These are phyloP conservation scores for Fusarium sp. DNA, from an alignment of 2,329 filamentous ascomycete genomes.

Conservation along the genomic window DNA sequence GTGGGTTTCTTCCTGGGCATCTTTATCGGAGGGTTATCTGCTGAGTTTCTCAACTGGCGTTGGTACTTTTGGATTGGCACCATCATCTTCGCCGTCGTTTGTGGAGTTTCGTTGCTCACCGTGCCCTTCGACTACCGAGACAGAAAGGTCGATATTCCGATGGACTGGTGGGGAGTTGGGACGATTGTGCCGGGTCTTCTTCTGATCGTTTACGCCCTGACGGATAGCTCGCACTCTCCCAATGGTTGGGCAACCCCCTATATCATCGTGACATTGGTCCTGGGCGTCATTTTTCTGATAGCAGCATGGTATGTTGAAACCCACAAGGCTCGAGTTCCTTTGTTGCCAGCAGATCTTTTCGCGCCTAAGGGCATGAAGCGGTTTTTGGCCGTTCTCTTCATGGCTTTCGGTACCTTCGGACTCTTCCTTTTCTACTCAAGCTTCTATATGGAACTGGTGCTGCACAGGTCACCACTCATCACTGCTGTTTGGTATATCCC, in stretches of 20 bases:
- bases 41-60: slow-evolving; percentile 70
- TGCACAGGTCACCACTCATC: slow-evolving; percentile 63
- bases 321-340: slow-evolving; percentile 68
- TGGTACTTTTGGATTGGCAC: slow-evolving; percentile 78
- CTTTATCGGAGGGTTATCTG: slow-evolving; percentile 71
- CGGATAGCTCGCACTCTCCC: slow-evolving; percentile 71
- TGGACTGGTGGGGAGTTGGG: slow-evolving; percentile 71
- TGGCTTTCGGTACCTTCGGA: slow-evolving; percentile 65
- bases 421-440: slow-evolving; percentile 73
- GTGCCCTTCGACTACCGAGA: slow-evolving; percentile 53
- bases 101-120: slow-evolving; percentile 56
- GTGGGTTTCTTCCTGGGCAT: slow-evolving; percentile 73
- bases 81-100: slow-evolving; percentile 58
- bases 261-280: slow-evolving; percentile 68
- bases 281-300: slow-evolving; percentile 65
- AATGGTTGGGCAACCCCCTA: slow-evolving; percentile 74
- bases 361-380: slow-evolving; percentile 66
- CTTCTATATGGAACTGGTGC: slow-evolving; percentile 68
- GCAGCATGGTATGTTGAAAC: slow-evolving; percentile 72
- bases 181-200: slow-evolving; percentile 69
- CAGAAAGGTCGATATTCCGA: slow-evolving; percentile 49
- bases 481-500: slow-evolving; percentile 70
- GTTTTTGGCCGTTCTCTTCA: slow-evolving; percentile 65
- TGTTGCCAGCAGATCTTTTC: slow-evolving; percentile 74
- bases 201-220: slow-evolving; percentile 75